Base-by-base conservation (phyloP, 2,329 filamentous ascomycete genomes). In the Microsporum audouinii region DNA sequence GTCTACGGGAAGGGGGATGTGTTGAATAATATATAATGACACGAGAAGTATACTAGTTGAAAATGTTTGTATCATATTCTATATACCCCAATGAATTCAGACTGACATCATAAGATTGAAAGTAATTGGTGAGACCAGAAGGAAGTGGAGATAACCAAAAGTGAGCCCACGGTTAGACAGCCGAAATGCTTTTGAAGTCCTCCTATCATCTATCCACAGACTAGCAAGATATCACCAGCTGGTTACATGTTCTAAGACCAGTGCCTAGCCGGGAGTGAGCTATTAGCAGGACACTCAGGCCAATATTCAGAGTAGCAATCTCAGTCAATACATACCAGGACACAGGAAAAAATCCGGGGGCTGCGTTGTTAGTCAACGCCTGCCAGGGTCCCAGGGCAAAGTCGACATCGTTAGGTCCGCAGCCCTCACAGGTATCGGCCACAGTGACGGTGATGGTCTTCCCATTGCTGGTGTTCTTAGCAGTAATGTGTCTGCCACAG, bases 311-410 rank as follows among this genome's bases (percentile, higher is more conserved):
- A 45, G 12, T 8, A 45, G 23, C 39, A 2, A 49, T 5, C 27
- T 8, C 5, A 31, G 1, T 36, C 10, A 8, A 7, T 5, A 62
- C 63, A 34, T 38, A 65, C 64, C 64, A 64, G 29, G 59, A 17
- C 38, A 59, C 41, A 14, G 61, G 57, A 34, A 64, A 63, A 3
- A 57, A 36, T 14, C 61, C 60, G 49, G 58, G 62, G 8, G 62
- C 41, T 27, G 58, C 59, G 51, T 60, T 57, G 53, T 57, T 49
- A 4, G 63, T 65, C 23, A 65, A 23, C 3, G 12, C 14, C 43
- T 65, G 61, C 63, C 63, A 65, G 6, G 63, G 62, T 4, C 62
- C 63, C 5, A 65, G 43, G 17, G 61, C 61, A 47, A 65, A 63
- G 55, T 65, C 64, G 59, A 65, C 34, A 57, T 65, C 64, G 29